Evolutionary conservation across 2,329 filamentous ascomycete species (phyloP).

Genomic region (Rosellinia necatrix): DNA sequence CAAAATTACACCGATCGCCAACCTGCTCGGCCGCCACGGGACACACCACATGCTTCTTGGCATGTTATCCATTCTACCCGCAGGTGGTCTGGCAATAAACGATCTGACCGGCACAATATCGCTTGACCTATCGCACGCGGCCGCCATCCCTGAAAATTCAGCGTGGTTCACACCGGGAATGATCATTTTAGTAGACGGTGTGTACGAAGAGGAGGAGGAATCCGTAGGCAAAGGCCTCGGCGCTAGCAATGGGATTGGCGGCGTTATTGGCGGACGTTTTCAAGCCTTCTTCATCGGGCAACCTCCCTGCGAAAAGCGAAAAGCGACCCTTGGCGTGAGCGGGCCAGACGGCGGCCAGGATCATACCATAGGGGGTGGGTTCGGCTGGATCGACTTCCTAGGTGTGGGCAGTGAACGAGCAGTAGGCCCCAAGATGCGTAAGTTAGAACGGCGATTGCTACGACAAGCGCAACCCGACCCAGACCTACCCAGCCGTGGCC

Average conservation of each 20-base stretch:
- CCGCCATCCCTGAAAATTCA: conserved; percentile 80
- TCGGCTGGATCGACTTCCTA: conserved; percentile 97
- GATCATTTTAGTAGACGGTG: conserved; percentile 91
- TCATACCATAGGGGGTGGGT: conserved; percentile 74
- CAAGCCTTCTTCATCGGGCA: conserved; percentile 89
- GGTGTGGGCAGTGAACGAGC: conserved; percentile 89
- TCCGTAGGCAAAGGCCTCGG: conserved; percentile 71
- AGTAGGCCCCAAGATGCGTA: conserved; percentile 80
- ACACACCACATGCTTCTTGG: conserved; percentile 86
- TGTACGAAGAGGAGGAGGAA: conserved; percentile 93
- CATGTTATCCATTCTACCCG: conserved; percentile 78
- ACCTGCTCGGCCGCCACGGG: conserved; percentile 77
- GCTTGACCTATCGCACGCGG: conserved; percentile 80
- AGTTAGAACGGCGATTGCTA: conserved; percentile 72
- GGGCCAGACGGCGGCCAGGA: conserved; percentile 61
- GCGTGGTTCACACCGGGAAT: conserved; percentile 95
- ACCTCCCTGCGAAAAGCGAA: conserved; percentile 85
- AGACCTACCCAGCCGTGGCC: conserved; percentile 47
- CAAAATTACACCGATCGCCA: conserved; percentile 85
- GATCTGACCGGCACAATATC: conserved; percentile 88
- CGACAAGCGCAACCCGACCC: conserved; percentile 41
- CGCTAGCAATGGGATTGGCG: conserved; percentile 80
- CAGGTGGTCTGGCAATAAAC: conserved; percentile 79
- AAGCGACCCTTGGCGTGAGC: conserved; percentile 75
- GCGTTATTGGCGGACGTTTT: conserved; percentile 89